Evolutionary conservation across 768 basidiomycete genomes (phyloP).

Genomic region (Harrya chromipes): DNA sequence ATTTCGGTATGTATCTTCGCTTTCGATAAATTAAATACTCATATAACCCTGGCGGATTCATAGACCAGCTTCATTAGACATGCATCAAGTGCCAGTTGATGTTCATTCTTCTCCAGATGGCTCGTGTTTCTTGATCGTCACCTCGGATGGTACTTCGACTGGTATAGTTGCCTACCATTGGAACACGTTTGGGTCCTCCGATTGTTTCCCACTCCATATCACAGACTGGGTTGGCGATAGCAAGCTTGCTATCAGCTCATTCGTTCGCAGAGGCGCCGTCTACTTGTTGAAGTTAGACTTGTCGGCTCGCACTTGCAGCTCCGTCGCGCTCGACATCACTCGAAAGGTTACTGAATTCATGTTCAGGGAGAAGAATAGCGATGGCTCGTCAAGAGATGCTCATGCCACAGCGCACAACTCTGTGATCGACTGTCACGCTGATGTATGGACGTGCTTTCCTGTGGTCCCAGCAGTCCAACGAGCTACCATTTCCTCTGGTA

Average conservation of each 20-base stretch:
- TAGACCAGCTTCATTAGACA: constrained; percentile 46
- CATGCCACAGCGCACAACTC: constrained; percentile 41
- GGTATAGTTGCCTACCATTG: constrained; percentile 48
- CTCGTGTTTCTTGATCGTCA: constrained; percentile 44
- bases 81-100: constrained; percentile 32
- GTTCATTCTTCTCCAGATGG: constrained; percentile 53
- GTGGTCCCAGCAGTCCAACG: constrained; percentile 52
- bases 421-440: constrained; percentile 51
- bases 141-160: constrained; percentile 16
- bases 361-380: constrained; percentile 45
- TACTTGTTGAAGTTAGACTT: constrained; percentile 46
- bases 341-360: constrained; percentile 55
- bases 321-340: constrained; percentile 51
- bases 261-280: constrained; percentile 40
- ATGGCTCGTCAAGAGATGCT: constrained; percentile 16
- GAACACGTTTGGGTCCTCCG: constrained; percentile 52
- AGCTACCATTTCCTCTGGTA: constrained; percentile 36
- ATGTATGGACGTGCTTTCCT: constrained; percentile 60
- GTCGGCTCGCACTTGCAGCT: constrained; percentile 33
- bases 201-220: constrained; percentile 40
- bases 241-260: constrained; percentile 40
- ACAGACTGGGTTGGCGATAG: constrained; percentile 24
- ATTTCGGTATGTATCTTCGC: constrained; percentile 41
- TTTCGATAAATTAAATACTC: not conserved
- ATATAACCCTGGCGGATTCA: not conserved